Conservation (phyloP, 257 asterid species). For the Datura wrightii region DNA sequence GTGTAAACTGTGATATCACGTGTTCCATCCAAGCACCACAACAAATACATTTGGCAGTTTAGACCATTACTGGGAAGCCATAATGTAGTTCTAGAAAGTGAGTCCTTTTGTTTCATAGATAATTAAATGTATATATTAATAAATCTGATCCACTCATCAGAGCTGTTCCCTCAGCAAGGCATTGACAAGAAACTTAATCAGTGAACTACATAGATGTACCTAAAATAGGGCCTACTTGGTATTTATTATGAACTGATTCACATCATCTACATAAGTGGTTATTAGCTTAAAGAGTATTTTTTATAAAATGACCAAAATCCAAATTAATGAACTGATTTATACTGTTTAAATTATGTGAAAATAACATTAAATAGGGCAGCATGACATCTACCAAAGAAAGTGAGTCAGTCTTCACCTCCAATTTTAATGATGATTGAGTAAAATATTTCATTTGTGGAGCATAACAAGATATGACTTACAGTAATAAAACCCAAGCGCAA, state of each 20-base stretch:
- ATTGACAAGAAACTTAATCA: slow-evolving; percentile 1
- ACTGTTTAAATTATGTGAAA: neutral
- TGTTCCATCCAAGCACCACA: neutral
- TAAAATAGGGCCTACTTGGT: slow-evolving; percentile 20
- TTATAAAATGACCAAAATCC: neutral
- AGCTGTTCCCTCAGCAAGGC: neutral
- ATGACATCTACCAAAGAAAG: neutral
- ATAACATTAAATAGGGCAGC: neutral
- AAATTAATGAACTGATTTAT: neutral
- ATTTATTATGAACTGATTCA: neutral
- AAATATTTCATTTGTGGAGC: slow-evolving; percentile 24
- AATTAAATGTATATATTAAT: neutral
- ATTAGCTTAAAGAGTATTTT: neutral
- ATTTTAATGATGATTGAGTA: neutral
- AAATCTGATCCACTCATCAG: neutral
- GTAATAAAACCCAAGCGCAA: slow-evolving; percentile 82
- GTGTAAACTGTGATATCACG: neutral
- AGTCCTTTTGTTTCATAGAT: neutral
- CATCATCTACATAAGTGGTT: neutral
- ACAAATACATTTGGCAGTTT: neutral
- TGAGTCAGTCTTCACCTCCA: neutral
- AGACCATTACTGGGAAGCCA: neutral
- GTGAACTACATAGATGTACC: neutral
- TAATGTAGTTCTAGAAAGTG: neutral
- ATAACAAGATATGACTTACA: slow-evolving; percentile 48